Evolutionary conservation across 176 grass and related monocot genomes (phyloP).

Genomic region (Luzula sylvatica): DNA sequence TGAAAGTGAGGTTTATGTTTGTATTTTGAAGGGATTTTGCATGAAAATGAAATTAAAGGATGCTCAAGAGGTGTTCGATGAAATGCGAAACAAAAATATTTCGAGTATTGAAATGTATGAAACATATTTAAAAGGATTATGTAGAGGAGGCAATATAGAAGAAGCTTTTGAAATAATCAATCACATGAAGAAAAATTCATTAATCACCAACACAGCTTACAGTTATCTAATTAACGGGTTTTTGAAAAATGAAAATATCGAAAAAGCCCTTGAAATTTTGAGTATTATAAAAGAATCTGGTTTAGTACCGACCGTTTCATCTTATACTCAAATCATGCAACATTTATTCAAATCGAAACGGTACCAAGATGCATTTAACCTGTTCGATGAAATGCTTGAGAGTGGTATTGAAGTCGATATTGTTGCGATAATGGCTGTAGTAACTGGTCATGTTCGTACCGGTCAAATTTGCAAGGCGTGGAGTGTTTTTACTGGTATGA

Average conservation of each 20-base stretch:
- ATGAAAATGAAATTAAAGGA: slow-evolving; percentile 43
- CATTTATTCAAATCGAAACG: slow-evolving; percentile 44
- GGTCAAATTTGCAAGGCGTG: slow-evolving; percentile 59
- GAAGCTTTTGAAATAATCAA: slow-evolving; percentile 41
- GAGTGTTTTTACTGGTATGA: slow-evolving; percentile 38
- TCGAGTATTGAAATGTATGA: slow-evolving; percentile 29
- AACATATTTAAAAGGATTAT: slow-evolving; percentile 48
- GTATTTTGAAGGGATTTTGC: slow-evolving; percentile 52
- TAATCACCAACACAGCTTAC: slow-evolving; percentile 22
- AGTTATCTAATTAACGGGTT: slow-evolving; percentile 53
- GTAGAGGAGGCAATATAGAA: slow-evolving; percentile 46
- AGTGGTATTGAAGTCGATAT: slow-evolving; percentile 47
- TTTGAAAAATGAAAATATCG: slow-evolving; percentile 41
- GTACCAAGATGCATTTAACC: slow-evolving; percentile 39
- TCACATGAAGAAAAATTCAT: slow-evolving; percentile 28
- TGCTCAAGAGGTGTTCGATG: slow-evolving; percentile 41
- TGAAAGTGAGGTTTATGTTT: slow-evolving; percentile 41
- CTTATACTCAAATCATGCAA: slow-evolving; percentile 79
- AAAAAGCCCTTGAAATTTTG: slow-evolving; percentile 44
- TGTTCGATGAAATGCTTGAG: slow-evolving; percentile 62
- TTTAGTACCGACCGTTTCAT: slow-evolving; percentile 32
- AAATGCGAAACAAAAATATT: slow-evolving; percentile 53
- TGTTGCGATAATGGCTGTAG: slow-evolving; percentile 41
- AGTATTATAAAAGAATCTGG: slow-evolving; percentile 42
- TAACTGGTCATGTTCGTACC: slow-evolving; percentile 41